Evolutionary conservation across 768 basidiomycete species (phyloP), one percentile per base, ranked within the genome.

Genomic region (Mycena albidolilacea): DNA sequence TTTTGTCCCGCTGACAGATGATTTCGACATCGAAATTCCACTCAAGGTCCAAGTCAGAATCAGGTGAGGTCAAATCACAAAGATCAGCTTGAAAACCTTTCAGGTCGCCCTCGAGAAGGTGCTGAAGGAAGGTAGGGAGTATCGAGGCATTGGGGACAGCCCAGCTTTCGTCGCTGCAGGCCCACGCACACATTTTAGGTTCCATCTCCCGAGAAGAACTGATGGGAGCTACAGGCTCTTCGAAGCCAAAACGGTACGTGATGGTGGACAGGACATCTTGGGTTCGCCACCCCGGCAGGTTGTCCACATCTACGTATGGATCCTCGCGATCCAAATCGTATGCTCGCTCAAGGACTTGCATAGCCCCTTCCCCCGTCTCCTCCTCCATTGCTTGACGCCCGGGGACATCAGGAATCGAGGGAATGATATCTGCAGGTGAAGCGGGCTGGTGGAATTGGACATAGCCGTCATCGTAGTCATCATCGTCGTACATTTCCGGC

Each of bases 91-190:
- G 38, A 39, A 63, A 10, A 7, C 15, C 62, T 11, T 38, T 41
- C 61, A 68, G 14, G 37, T 68, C 44, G 21, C 54, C 64, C 15
- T 58, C 61, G 52, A 72, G 37, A 35, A 72, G 44, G 66, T 63
- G 54, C 15, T 59, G 37, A 37, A 68, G 62, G 66, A 30, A 30
- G 30, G 30, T 30, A 1, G 30, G 30, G 30, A 30, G 30, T 30
- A 30, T 3, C 30, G 30, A 30, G 30, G 30, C 30, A 3, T 30
- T 30, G 30, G 30, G 30, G 30, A 30, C 30, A 30, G 30, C 30
- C 30, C 30, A 30, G 30, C 30, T 30, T 30, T 30, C 30, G 30
- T 30, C 30, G 30, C 30, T 3, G 30, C 68, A 37, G 12, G 44
- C 43, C 67, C 71, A 72, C 14, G 21, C 60, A 58, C 66, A 67